A percentile compares a stretch with the other conserved stretches of the same genome.
Evolutionary conservation across 2,329 filamentous ascomycete genomes (phyloP).

Genomic region (Colletotrichum kahawae): DNA sequence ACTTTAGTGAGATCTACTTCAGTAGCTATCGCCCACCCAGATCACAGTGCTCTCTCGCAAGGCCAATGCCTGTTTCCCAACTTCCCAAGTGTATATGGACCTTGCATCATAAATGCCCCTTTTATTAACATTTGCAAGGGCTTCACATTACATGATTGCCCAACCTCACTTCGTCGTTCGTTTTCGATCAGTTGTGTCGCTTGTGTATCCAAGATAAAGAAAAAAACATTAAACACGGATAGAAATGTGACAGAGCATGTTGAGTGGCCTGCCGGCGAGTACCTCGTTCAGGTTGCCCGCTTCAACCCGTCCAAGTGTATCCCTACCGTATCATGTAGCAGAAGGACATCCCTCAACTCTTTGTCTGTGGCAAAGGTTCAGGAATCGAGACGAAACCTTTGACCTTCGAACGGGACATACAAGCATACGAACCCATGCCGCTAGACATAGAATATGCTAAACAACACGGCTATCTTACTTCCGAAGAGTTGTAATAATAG

Average conservation of each 20-base stretch:
- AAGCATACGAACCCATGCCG: accelerated
- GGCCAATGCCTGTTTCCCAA: not conserved
- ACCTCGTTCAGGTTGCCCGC: too few relatives aligned
- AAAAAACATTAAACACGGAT: not conserved
- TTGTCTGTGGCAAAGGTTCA: too few relatives aligned
- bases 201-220: not conserved
- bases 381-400: not conserved
- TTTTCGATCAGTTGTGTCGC: not conserved
- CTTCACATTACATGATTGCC: not conserved
- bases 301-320: too few relatives aligned
- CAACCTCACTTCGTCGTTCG: not conserved
- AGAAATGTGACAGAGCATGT: too few relatives aligned
- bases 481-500: not conserved
- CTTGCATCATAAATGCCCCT: not conserved
- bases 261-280: too few relatives aligned
- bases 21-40: not conserved
- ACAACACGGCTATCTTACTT: too few relatives aligned
- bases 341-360: too few relatives aligned
- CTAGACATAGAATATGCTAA: not conserved
- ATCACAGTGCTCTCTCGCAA: not conserved
- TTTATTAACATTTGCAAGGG: not conserved
- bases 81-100: not conserved
- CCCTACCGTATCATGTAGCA: too few relatives aligned
- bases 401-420: not conserved
- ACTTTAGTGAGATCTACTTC: not conserved